These are phyloP conservation scores for Ligustrum vulgare DNA, from an alignment of 257 asterid species.

Conservation along the genomic window DNA sequence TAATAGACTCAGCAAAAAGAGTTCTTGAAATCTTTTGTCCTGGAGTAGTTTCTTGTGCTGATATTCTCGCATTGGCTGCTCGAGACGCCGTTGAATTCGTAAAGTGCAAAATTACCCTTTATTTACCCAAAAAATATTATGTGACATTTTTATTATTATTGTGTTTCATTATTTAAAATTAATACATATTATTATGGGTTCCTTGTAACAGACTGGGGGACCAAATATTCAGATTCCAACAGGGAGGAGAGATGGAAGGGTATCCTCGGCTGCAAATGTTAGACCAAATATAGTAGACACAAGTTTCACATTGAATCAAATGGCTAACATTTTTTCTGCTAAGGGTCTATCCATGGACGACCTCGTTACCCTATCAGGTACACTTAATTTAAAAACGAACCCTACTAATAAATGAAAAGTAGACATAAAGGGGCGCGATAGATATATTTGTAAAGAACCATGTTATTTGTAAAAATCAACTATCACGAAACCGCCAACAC, in stretches of 20 bases:
- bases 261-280: constrained; percentile 57
- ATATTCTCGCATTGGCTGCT: constrained; percentile 74
- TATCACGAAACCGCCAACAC: no score
- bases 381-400: background rate
- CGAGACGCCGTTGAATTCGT: constrained; percentile 80
- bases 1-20: constrained; percentile 66
- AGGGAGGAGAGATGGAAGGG: constrained; percentile 70
- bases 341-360: constrained; percentile 73
- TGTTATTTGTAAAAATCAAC: no score
- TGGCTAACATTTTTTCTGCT: constrained; percentile 51
- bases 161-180: background rate
- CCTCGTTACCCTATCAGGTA: constrained; percentile 79
- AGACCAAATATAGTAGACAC: constrained; percentile 77
- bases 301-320: constrained; percentile 65
- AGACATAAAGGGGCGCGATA: background rate
- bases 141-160: background rate
- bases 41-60: constrained; percentile 77
- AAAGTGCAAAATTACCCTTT: background rate
- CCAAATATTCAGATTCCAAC: constrained; percentile 62
- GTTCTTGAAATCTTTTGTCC: constrained; percentile 71
- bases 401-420: background rate
- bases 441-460: no score
- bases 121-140: background rate
- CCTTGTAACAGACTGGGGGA: constrained; percentile 62
- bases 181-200: background rate